A percentile compares a stretch with the other conserved stretches of the same genome.
These are phyloP conservation scores for Haemoproteus tartakovskyi DNA, from an alignment of 169 alveolate genomes.

Conservation along the genomic window DNA sequence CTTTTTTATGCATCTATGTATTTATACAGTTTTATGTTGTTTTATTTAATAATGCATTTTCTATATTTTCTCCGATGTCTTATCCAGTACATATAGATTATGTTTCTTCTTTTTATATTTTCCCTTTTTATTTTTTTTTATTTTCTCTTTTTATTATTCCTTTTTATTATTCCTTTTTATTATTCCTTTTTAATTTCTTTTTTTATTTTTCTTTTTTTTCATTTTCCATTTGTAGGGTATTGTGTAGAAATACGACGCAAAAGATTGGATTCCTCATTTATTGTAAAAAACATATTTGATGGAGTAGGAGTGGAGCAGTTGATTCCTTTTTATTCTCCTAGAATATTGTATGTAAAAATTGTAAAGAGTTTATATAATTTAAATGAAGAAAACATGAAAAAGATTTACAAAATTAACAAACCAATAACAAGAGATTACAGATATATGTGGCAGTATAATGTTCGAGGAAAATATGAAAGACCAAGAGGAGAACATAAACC, in stretches of 20 bases:
- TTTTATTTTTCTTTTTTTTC: background rate
- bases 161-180: background rate
- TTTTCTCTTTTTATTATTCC: background rate
- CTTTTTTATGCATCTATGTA: background rate
- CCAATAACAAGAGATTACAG: conserved; percentile 85
- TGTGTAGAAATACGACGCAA: conserved; percentile 74
- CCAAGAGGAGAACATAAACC: conserved; percentile 84
- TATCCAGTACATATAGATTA: no score
- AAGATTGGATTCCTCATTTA: conserved; percentile 77
- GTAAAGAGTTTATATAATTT: conserved; percentile 45
- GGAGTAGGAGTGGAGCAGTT: conserved; percentile 81
- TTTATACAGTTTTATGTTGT: no score
- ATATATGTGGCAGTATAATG: conserved; percentile 84
- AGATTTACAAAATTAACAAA: conserved; percentile 31
- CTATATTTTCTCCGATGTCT: no score
- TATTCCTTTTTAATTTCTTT: background rate
- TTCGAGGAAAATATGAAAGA: conserved; percentile 76
- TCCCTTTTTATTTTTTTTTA: no score
- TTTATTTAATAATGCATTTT: no score
- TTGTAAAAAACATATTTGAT: conserved; percentile 78
- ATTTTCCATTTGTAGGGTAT: conserved; percentile 67
- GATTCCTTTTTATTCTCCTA: conserved; percentile 76
- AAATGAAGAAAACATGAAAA: conserved; percentile 48
- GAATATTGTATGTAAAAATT: conserved; percentile 76
- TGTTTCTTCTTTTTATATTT: no score